Evolutionary conservation across 1,139 yeast genomes (phyloP), one percentile per base, ranked within the genome.

Genomic region (Pichia kudriavzevii): DNA sequence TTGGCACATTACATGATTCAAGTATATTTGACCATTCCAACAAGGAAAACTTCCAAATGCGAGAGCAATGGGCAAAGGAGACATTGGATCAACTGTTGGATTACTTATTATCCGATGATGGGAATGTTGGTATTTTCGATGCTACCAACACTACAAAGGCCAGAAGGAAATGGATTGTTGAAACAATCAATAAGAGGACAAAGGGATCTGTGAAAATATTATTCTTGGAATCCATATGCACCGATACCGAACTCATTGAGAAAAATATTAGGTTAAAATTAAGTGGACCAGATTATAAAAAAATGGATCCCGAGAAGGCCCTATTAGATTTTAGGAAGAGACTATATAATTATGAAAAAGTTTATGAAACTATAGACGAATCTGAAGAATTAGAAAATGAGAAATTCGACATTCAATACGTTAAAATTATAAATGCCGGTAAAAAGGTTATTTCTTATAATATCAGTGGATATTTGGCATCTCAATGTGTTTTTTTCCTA

Each of bases 41-140:
- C 55, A 59, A 64, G 22, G 67, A 74, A 25, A 74, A 81, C 23
- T 75, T 77, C 22, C 67, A 72, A 22, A 64, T 82, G 35, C 68
- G 98, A 42, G 97, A 91, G 51, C 77, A 81, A 56, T 88, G 97
- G 97, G 98, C 98, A 1, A 79, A 84, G 76, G 96, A 88, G 48
- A 91, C 98, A 0, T 64, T 91, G 40, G 93, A 85, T 47, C 83
- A 81, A 50, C 61, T 91, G 41, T 66, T 91, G 28, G 91, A 87
- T 50, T 88, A 82, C 57, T 72, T 91, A 5, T 58, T 85, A 36
- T 70, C 72, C n/a, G 94, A 91, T 0, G 74, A 79, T 19, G 97
- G 97, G 4, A 79, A 91, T 4, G 96, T 91, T 10, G 98, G 97
- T 1, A 85, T 91, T 15, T 79, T 91, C 50, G 98, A 91, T 59